Base-by-base conservation (phyloP, 108 stramenopile species). In the Nitzschia sp. region DNA sequence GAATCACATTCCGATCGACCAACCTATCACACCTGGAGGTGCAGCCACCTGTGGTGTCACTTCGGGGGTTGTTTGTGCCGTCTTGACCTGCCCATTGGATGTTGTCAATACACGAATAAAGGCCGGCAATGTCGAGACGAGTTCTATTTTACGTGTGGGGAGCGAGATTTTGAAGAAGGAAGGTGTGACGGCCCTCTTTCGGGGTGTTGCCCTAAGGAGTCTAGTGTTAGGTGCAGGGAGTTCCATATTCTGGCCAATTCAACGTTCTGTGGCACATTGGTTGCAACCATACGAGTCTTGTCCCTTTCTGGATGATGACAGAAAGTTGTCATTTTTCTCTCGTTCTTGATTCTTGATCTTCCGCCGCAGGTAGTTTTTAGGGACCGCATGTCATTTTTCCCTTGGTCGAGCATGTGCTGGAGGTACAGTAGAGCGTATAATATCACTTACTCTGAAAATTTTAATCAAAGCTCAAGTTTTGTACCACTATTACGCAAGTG, bases 231-330 rank as follows among this genome's bases (percentile, higher is more conserved):
- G 73, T 8, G 21, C 67, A 3, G 73, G 73, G 15, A 36, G 33
- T 16, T 67, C 32, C 50, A 74, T 74, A 1, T 74, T 74, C 45
- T 74, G 73, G 73, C 73, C 73, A 0, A 67, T 74, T 44, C 73
- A 74, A 17, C 32, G 58, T 1, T 26, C n/a, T 1, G 63, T 73
- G 1, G 32, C 63, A 0, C 63, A 65, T 31, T n/a, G 38, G 3
- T 55, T 62, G 13, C 45, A 63, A 26, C 59, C 32, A 0, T 44
- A 44, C 41, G 60, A 58, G 1, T 34, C 29, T 34, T 58, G 56
- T 32, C 56, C 56, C 1, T 58, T 58, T 53, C 26, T 21, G 23
- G 53, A 53, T 26, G 26, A 53, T 13, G 6, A 53, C 38, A 41
- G 13, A n/a, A n/a, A n/a, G n/a, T n/a, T n/a, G n/a, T n/a, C n/a